Percentiles rank a stretch among this genome's conserved stretches.
phyloP scores from a whole-genome alignment of 2,329 filamentous ascomycete species.

The Epichloe typhina region DNA sequence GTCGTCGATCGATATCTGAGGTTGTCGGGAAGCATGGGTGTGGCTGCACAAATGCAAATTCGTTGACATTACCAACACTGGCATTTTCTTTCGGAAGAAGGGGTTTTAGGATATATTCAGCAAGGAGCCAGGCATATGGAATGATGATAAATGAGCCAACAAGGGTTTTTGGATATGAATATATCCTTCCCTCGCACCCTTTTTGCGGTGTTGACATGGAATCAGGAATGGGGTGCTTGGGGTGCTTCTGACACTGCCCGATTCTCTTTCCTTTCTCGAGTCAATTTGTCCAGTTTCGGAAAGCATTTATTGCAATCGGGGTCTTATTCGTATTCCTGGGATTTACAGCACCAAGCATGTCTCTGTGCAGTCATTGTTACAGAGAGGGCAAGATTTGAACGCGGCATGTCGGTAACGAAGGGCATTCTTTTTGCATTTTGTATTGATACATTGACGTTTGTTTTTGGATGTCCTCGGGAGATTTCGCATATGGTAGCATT shows the following conservation, averaged over 20 bases:
- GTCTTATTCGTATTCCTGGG: background rate
- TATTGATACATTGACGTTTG: background rate
- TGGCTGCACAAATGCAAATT: background rate
- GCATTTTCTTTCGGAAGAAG: background rate
- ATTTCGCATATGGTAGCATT: background rate
- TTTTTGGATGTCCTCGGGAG: background rate
- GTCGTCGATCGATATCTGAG: background rate
- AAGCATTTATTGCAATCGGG: conserved; percentile 4
- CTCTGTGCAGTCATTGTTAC: background rate
- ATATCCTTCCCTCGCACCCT: too few relatives aligned
- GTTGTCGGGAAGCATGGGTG: background rate
- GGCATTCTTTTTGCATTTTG: background rate
- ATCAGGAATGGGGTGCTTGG: too few relatives aligned
- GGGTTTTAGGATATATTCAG: background rate
- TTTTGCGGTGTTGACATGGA: too few relatives aligned
- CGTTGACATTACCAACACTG: background rate
- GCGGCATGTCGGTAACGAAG: background rate
- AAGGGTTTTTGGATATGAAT: background rate
- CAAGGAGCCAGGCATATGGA: background rate
- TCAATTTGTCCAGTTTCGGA: background rate
- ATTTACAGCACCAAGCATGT: conserved; percentile 7
- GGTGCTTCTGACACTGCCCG: too few relatives aligned
- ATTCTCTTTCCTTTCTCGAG: background rate
- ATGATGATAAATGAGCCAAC: background rate
- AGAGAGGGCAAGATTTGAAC: background rate